A percentile compares a stretch with the other conserved stretches of the same genome.
Evolutionary conservation across 1,284 basidiomycete species (phyloP).

Genomic region (Microstroma glucosiphilum): DNA sequence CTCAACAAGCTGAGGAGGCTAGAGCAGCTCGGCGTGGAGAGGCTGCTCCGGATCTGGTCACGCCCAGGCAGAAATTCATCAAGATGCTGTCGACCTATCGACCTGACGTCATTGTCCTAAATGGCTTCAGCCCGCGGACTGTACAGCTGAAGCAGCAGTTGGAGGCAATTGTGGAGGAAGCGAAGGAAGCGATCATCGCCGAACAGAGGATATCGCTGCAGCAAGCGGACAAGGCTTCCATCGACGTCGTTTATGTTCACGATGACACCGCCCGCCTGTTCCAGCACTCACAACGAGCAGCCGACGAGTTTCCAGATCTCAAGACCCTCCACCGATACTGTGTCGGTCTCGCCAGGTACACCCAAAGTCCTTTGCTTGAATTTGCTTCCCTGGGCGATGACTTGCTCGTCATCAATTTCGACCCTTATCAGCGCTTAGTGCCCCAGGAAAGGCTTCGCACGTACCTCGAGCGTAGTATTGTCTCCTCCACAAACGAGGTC

Average conservation of each 20-base stretch:
- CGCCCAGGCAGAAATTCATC: constrained; percentile 60
- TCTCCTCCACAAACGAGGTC: constrained; percentile 81
- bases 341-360: constrained; percentile 84
- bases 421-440: constrained; percentile 71
- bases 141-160: constrained; percentile 61
- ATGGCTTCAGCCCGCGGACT: constrained; percentile 65
- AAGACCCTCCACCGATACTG: constrained; percentile 84
- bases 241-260: constrained; percentile 67
- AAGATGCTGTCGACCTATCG: constrained; percentile 73
- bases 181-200: constrained; percentile 50
- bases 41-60: constrained; percentile 55
- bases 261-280: constrained; percentile 93
- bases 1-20: constrained; percentile 21
- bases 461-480: constrained; percentile 77
- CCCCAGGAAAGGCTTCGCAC: constrained; percentile 75
- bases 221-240: constrained; percentile 17
- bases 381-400: constrained; percentile 45
- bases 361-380: constrained; percentile 72
- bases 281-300: constrained; percentile 80
- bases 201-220: constrained; percentile 28
- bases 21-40: constrained; percentile 54
- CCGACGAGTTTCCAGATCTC: constrained; percentile 76
- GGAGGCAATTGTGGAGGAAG: constrained; percentile 62
- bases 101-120: constrained; percentile 82
- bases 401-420: constrained; percentile 49